phyloP scores from a whole-genome alignment of 257 asterid species.

The Scutellaria barbata region DNA sequence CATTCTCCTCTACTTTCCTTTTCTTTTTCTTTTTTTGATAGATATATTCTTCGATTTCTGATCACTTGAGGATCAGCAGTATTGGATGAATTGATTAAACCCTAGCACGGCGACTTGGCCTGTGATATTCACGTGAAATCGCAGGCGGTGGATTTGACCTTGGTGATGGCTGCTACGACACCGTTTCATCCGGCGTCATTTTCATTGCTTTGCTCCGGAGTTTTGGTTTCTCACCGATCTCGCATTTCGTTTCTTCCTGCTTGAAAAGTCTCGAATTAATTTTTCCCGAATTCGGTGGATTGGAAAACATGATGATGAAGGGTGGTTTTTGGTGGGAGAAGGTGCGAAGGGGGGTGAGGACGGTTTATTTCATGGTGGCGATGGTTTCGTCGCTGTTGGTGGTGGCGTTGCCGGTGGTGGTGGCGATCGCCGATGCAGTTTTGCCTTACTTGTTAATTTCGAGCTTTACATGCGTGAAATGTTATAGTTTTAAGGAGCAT shows the following conservation, averaged over 20 bases:
- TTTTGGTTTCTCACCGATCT: slow-evolving; percentile 47
- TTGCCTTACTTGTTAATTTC: slow-evolving; percentile 72
- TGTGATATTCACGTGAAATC: slow-evolving; percentile 10
- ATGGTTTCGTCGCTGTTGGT: slow-evolving; percentile 80
- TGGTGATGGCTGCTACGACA: slow-evolving; percentile 50
- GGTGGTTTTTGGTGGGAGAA: slow-evolving; percentile 80
- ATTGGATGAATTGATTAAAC: slow-evolving; percentile 25
- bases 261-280: not conserved
- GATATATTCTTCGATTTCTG: slow-evolving; percentile 4
- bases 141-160: slow-evolving; percentile 35
- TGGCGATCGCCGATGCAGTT: slow-evolving; percentile 71
- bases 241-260: slow-evolving; percentile 30
- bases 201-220: slow-evolving; percentile 22
- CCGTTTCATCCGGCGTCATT: slow-evolving; percentile 33
- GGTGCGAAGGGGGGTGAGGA: slow-evolving; percentile 67
- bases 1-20: slow-evolving; percentile 25
- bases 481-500: slow-evolving; percentile 72
- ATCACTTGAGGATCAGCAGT: slow-evolving; percentile 17
- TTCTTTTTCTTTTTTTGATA: not conserved
- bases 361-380: slow-evolving; percentile 79
- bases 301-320: slow-evolving; percentile 38
- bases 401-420: slow-evolving; percentile 76
- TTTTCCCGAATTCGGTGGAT: not conserved
- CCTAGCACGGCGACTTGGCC: slow-evolving; percentile 24
- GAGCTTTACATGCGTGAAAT: slow-evolving; percentile 81